Evolutionary conservation across 139 green algal species (phyloP).

Genomic region (Limnomonas spitsbergensis): DNA sequence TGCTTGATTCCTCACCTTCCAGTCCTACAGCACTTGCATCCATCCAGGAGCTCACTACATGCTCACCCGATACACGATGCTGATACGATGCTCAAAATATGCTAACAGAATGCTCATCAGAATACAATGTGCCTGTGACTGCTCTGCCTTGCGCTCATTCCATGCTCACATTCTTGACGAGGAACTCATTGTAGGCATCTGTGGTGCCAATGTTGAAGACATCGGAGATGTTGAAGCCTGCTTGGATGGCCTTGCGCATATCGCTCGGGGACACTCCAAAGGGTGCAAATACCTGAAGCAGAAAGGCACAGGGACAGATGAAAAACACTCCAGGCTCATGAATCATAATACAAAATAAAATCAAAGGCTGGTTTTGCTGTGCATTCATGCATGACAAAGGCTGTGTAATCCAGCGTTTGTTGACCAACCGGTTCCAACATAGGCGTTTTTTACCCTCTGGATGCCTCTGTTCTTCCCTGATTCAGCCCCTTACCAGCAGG

Average conservation of each 20-base stretch:
- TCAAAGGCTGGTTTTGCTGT: too few relatives aligned
- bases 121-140: background rate
- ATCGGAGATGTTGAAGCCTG: background rate
- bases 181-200: background rate
- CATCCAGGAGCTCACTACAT: background rate
- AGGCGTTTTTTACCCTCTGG: background rate
- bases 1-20: background rate
- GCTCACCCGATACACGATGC: background rate
- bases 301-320: background rate
- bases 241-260: background rate
- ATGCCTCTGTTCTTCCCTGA: background rate
- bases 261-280: background rate
- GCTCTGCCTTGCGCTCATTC: background rate
- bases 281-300: background rate
- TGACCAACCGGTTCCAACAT: background rate
- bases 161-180: background rate
- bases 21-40: background rate
- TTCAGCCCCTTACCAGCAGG: background rate
- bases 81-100: background rate
- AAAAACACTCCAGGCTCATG: too few relatives aligned
- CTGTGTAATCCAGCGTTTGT: too few relatives aligned
- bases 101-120: too few relatives aligned
- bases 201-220: background rate
- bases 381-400: too few relatives aligned
- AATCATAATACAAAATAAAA: too few relatives aligned